Conservation (phyloP, 768 basidiomycete species). For the Tubosaeta sp. region DNA sequence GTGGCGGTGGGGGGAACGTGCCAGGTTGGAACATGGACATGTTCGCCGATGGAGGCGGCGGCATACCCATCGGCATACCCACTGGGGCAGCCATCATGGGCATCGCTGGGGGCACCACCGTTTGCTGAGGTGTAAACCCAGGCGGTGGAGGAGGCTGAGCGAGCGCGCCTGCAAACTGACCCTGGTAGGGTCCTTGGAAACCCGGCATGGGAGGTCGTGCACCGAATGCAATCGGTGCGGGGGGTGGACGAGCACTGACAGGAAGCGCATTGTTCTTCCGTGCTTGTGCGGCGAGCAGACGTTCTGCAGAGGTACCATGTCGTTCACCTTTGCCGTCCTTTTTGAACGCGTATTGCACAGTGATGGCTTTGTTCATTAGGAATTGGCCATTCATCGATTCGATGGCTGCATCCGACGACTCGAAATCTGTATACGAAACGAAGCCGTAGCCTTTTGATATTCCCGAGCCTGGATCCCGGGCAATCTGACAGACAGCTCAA, state of each 20-base stretch:
- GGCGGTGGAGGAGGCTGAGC: slow-evolving; percentile 79
- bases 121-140: slow-evolving; percentile 73
- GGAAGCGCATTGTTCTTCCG: slow-evolving; percentile 92
- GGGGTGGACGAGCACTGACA: slow-evolving; percentile 68
- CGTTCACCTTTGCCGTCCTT: slow-evolving; percentile 98
- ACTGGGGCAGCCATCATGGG: slow-evolving; percentile 33
- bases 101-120: slow-evolving; percentile 46
- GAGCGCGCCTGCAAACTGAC: slow-evolving; percentile 90
- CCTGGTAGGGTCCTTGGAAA: slow-evolving; percentile 75
- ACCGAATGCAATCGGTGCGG: slow-evolving; percentile 70
- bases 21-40: slow-evolving; percentile 46
- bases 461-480: slow-evolving; percentile 80
- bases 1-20: slow-evolving; percentile 58
- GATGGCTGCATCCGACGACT: slow-evolving; percentile 91
- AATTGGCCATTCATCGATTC: slow-evolving; percentile 98
- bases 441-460: slow-evolving; percentile 97
- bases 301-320: slow-evolving; percentile 95
- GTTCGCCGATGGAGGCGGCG: slow-evolving; percentile 29
- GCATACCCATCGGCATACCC: slow-evolving; percentile 35
- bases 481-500: slow-evolving; percentile 61
- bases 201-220: slow-evolving; percentile 63
- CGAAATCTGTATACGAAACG: slow-evolving; percentile 96
- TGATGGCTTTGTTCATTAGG: slow-evolving; percentile 97
- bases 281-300: slow-evolving; percentile 91
- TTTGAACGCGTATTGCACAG: slow-evolving; percentile 98